Base-by-base conservation (phyloP, 176 grass and related monocot species). In the Oryza punctata region DNA sequence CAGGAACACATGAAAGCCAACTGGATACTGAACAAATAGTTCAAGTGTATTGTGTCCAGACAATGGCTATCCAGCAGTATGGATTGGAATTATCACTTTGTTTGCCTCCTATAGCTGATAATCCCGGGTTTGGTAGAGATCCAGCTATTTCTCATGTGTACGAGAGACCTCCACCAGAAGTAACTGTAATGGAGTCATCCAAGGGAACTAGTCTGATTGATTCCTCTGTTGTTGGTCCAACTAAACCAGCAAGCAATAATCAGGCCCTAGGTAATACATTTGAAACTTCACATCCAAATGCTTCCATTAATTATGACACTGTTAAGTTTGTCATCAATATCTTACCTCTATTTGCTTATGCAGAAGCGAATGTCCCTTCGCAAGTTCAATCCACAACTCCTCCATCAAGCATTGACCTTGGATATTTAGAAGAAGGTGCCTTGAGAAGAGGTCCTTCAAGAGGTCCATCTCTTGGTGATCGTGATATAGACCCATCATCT, bases 51-150 rank as follows among this genome's bases (percentile, higher is more conserved):
- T 98, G 96, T 85, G 93, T 98, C 5, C 96, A 98, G 83, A 98
- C 96, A 75, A 89, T 95, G 93, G 96, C 96, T 67, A 95, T 98
- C 69, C 96, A 98, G 68, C 96, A 95, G 54, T 98, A 98, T 63
- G 91, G 93, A 13, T 82, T 98, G 84, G 96, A 95, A 69, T 85
- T 98, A 65, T 77, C 89, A 44, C 93, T 94, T 46, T 98, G 96
- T 85, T 69, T 93, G 85, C 96, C 93, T 71, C 93, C 95, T 38
- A 61, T 79, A 75, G 69, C 67, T 69, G 79, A 80, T 81, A 84
- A 81, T 70, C 44, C 65, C 33, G 87, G 79, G 27, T 29, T 84
- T 76, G 89, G 72, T 46, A 93, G 85, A 79, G 96, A 93, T 76
- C 65, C 77, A 47, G 83, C 81, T 87, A 72, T 86, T 52, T 91